These are phyloP conservation scores for Rusavskia elegans DNA, from an alignment of 495 filamentous ascomycete genomes.

Conservation along the genomic window DNA sequence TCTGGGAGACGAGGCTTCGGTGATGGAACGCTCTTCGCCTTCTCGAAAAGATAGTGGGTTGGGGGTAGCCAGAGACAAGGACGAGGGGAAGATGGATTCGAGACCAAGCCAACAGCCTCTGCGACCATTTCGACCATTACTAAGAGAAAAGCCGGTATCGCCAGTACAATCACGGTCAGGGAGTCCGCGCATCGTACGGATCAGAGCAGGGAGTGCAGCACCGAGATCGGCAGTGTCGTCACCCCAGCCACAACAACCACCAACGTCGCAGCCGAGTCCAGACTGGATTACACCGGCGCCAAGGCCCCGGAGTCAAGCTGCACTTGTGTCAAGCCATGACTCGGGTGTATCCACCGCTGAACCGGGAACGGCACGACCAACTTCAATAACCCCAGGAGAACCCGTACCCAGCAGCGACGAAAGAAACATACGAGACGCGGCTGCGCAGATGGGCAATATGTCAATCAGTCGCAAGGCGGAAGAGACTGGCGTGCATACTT, in stretches of 20 bases:
- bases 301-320: slow-evolving; percentile 45
- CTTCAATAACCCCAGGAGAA: neutral
- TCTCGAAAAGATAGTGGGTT: slow-evolving; percentile 26
- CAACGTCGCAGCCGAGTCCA: slow-evolving; percentile 1
- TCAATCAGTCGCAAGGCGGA: slow-evolving; percentile 31
- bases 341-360: neutral
- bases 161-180: slow-evolving; percentile 2
- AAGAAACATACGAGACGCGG: slow-evolving; percentile 17
- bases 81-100: slow-evolving; percentile 1
- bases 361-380: neutral
- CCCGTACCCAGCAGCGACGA: neutral
- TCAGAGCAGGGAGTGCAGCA: slow-evolving; percentile 29
- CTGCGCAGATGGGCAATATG: slow-evolving; percentile 23
- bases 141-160: slow-evolving; percentile 15
- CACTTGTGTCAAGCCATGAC: slow-evolving; percentile 24
- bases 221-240: slow-evolving; percentile 1
- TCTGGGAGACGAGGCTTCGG: slow-evolving; percentile 44
- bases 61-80: slow-evolving; percentile 15
- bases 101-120: slow-evolving; percentile 21
- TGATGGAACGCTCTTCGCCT: slow-evolving; percentile 33
- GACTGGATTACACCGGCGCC: slow-evolving; percentile 56
- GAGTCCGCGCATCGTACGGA: slow-evolving; percentile 34
- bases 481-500: slow-evolving; percentile 45
- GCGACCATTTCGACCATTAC: slow-evolving; percentile 20
- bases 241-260: neutral